phyloP scores from a whole-genome alignment of 371 early-diverging fungal species.

The Rhizomucor miehei region DNA sequence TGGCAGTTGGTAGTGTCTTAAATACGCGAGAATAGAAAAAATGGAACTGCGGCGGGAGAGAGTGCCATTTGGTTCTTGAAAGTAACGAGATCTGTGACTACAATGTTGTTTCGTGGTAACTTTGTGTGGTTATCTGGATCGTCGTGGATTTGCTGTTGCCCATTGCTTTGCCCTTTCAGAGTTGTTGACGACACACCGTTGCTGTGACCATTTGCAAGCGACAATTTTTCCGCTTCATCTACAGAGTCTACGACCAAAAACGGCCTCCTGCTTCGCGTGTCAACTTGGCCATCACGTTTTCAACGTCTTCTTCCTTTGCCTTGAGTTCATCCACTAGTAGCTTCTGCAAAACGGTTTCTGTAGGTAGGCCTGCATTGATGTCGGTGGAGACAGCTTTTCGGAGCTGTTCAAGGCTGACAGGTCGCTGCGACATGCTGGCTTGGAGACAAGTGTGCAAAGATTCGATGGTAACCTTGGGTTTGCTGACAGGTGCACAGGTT shows the following conservation, averaged over 20 bases:
- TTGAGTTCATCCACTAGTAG: constrained; percentile 18
- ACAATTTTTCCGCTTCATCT: constrained; percentile 4
- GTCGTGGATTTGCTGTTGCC: neutral
- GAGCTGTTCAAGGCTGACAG: constrained; percentile 12
- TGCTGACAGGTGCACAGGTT: neutral
- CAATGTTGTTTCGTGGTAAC: constrained; percentile 35
- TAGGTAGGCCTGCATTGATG: constrained; percentile 13
- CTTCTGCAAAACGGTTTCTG: constrained; percentile 11
- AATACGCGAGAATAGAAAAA: constrained; percentile 30
- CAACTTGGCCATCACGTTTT: constrained; percentile 17
- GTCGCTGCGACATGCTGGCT: constrained; percentile 3
- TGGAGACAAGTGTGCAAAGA: constrained; percentile 13
- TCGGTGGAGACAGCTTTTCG: constrained; percentile 12
- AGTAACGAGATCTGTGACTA: constrained; percentile 48
- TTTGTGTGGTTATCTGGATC: constrained; percentile 3
- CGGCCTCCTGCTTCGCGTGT: neutral
- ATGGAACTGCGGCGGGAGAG: constrained; percentile 56
- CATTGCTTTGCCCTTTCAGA: too few relatives aligned
- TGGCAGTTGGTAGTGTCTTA: too few relatives aligned
- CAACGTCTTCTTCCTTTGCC: constrained; percentile 18
- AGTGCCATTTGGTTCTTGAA: constrained; percentile 61
- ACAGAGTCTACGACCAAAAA: neutral
- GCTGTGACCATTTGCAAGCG: constrained; percentile 4
- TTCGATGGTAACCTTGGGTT: constrained; percentile 16
- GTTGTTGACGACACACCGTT: neutral